A percentile compares a stretch with the other conserved stretches of the same genome.
These are phyloP conservation scores for Omphalotus guepiniiformis DNA, from an alignment of 768 basidiomycete species.

Conservation along the genomic window DNA sequence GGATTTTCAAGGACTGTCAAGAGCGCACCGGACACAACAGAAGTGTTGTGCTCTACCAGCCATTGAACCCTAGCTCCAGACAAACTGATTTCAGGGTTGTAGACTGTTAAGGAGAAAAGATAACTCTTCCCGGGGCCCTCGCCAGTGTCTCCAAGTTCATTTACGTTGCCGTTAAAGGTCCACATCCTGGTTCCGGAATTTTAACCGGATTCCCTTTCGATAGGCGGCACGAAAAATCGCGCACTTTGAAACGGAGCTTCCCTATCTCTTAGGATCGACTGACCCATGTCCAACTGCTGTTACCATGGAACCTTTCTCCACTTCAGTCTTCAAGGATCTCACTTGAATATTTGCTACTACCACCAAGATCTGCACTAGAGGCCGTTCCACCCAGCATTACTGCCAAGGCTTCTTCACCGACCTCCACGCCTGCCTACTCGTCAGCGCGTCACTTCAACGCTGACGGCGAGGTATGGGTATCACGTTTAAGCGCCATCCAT, in stretches of 20 bases:
- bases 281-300: slow-evolving; percentile 85
- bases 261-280: slow-evolving; percentile 51
- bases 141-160: slow-evolving; percentile 60
- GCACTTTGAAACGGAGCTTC: slow-evolving; percentile 58
- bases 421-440: slow-evolving; percentile 78
- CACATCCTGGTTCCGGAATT: slow-evolving; percentile 75
- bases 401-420: slow-evolving; percentile 76
- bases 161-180: slow-evolving; percentile 68
- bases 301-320: slow-evolving; percentile 87
- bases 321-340: slow-evolving; percentile 86
- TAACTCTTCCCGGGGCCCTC: slow-evolving; percentile 73
- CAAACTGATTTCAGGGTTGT: slow-evolving; percentile 71
- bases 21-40: slow-evolving; percentile 69
- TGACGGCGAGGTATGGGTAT: slow-evolving; percentile 82
- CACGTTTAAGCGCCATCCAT: slow-evolving; percentile 87
- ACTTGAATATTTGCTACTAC: slow-evolving; percentile 88
- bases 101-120: slow-evolving; percentile 76
- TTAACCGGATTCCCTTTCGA: slow-evolving; percentile 79
- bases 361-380: slow-evolving; percentile 86
- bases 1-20: slow-evolving; percentile 71
- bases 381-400: slow-evolving; percentile 70
- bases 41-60: slow-evolving; percentile 68
- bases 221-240: slow-evolving; percentile 59
- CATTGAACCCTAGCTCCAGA: slow-evolving; percentile 72
- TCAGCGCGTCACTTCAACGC: slow-evolving; percentile 66